Evolutionary conservation across 805 yeast species (phyloP).

Genomic region (Kregervanrija pseudodelftensis): DNA sequence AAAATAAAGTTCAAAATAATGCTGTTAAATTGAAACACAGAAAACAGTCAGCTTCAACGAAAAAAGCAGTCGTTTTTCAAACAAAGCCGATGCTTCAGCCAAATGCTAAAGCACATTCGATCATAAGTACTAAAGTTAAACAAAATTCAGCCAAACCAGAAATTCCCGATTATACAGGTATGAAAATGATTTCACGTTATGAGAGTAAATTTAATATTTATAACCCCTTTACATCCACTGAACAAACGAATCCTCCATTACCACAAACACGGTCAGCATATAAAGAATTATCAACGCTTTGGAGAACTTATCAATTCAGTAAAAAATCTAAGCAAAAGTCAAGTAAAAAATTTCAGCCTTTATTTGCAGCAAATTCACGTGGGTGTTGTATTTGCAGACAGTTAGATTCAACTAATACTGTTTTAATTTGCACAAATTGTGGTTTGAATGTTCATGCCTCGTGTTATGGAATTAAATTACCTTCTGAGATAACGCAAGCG

Average conservation of each 20-base stretch:
- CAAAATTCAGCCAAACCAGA: background rate
- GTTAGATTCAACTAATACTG: constrained; percentile 26
- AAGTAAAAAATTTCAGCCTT: constrained; percentile 8
- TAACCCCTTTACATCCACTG: constrained; percentile 15
- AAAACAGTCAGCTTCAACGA: no score
- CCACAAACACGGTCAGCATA: constrained; percentile 17
- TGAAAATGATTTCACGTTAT: constrained; percentile 15
- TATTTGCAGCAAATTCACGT: constrained; percentile 23
- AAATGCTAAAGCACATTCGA: no score
- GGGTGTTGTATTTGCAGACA: constrained; percentile 56
- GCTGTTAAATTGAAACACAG: no score
- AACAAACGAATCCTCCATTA: constrained; percentile 9
- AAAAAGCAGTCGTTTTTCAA: no score
- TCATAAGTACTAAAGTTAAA: background rate
- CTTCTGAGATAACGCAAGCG: constrained; percentile 6
- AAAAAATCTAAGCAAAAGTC: constrained; percentile 9
- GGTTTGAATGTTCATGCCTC: constrained; percentile 61
- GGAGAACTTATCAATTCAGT: constrained; percentile 14
- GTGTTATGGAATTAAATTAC: constrained; percentile 52
- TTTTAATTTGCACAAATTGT: constrained; percentile 56
- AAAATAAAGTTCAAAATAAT: no score
- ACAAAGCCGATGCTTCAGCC: no score
- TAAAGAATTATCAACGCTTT: constrained; percentile 15
- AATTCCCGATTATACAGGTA: constrained; percentile 1
- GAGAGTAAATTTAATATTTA: constrained; percentile 19